Evolutionary conservation across 2,329 filamentous ascomycete genomes (phyloP).

Genomic region (Aureobasidium lini): DNA sequence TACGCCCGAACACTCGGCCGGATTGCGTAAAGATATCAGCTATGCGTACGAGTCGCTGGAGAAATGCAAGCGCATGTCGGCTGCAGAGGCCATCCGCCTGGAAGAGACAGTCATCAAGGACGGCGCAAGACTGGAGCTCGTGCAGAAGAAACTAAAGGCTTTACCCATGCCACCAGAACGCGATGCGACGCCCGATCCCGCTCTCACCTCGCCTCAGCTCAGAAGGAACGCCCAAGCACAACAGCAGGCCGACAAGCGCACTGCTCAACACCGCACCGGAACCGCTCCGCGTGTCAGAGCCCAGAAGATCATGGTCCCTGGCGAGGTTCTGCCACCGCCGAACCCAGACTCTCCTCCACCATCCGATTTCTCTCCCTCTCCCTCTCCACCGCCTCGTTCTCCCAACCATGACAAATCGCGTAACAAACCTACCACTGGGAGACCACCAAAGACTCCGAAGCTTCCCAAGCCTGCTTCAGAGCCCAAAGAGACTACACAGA

Average conservation of each 20-base stretch:
- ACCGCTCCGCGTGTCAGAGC: conserved; percentile 17
- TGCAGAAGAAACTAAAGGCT: conserved; percentile 54
- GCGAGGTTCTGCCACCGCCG: conserved; percentile 37
- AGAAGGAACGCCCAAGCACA: conserved; percentile 15
- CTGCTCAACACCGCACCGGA: conserved; percentile 15
- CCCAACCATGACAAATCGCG: conserved; percentile 22
- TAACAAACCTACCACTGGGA: conserved; percentile 7
- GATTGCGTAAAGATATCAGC: conserved; percentile 50
- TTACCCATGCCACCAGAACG: conserved; percentile 54
- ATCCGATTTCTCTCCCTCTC: conserved; percentile 28
- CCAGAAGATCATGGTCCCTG: conserved; percentile 35
- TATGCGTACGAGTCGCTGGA: conserved; percentile 41
- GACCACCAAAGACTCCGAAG: conserved; percentile 27
- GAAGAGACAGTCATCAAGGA: conserved; percentile 29
- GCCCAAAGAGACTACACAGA: conserved; percentile 38
- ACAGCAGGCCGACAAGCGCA: conserved; percentile 15
- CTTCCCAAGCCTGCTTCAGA: conserved; percentile 26
- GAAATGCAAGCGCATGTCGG: conserved; percentile 30
- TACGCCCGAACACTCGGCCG: conserved; percentile 38
- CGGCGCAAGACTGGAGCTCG: conserved; percentile 49
- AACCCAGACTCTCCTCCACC: conserved; percentile 30
- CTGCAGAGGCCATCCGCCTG: conserved; percentile 27
- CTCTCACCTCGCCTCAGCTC: conserved; percentile 27
- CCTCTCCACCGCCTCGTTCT: conserved; percentile 30
- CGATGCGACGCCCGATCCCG: conserved; percentile 46